Conservation (phyloP, 1,284 basidiomycete genomes). For the Phellopilus nigrolimitatus region DNA sequence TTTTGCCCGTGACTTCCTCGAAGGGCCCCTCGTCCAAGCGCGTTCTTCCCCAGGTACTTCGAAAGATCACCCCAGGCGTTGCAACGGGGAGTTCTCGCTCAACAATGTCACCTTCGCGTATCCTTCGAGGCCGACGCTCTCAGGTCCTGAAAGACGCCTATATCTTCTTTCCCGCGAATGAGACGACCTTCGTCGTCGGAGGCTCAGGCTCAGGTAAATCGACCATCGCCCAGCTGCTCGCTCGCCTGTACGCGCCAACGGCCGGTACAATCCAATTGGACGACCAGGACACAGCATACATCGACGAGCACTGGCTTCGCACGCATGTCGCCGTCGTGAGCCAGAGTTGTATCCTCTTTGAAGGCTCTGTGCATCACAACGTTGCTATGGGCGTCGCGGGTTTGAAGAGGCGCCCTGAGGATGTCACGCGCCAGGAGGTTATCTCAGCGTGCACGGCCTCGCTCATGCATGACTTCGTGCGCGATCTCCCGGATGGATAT, state of each 20-base stretch:
- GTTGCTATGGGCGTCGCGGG: constrained; percentile 75
- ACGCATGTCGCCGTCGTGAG: constrained; percentile 74
- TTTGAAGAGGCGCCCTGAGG: constrained; percentile 32
- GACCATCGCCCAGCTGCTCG: constrained; percentile 81
- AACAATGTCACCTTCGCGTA: constrained; percentile 80
- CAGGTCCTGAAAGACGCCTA: constrained; percentile 61
- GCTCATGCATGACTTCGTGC: constrained; percentile 84
- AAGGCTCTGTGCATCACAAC: constrained; percentile 84
- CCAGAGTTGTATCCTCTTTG: constrained; percentile 78
- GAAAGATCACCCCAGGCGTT: constrained; percentile 57
- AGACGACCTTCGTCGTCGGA: constrained; percentile 92
- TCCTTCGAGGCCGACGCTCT: constrained; percentile 68
- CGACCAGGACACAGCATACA: constrained; percentile 70
- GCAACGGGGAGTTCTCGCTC: constrained; percentile 77
- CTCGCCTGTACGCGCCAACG: constrained; percentile 71
- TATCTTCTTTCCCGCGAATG: constrained; percentile 77
- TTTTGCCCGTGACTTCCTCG: constrained; percentile 1
- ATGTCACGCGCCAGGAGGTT: constrained; percentile 67
- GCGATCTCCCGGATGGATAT: constrained; percentile 81
- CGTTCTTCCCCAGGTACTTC: constrained; percentile 32
- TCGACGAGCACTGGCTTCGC: constrained; percentile 74
- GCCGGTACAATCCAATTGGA: constrained; percentile 72
- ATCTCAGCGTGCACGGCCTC: constrained; percentile 81
- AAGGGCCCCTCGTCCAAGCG: not conserved
- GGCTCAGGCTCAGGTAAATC: constrained; percentile 90